Conservation (phyloP, 2,329 filamentous ascomycete species). For the Trichoderma sp. region DNA sequence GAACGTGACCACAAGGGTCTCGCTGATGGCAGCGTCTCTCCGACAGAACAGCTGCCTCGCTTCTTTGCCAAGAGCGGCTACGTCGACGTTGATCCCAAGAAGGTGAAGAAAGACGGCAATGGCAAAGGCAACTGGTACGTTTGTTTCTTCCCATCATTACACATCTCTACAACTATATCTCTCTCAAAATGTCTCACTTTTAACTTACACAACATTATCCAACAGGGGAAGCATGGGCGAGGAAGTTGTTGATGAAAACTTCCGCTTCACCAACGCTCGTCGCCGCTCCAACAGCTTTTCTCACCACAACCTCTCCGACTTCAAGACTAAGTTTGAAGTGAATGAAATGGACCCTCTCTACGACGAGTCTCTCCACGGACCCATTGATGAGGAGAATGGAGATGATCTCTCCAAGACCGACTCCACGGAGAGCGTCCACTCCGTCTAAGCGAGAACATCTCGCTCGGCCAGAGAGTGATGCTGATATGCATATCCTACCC, state of each 20-base stretch:
- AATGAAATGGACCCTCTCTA: conserved; percentile 90
- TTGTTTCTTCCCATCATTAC: background rate
- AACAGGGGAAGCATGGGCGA: conserved; percentile 80
- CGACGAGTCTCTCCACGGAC: conserved; percentile 81
- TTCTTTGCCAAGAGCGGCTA: conserved; percentile 91
- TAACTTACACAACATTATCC: background rate
- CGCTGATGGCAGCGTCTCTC: conserved; percentile 71
- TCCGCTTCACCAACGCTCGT: conserved; percentile 82
- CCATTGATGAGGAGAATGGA: conserved; percentile 58
- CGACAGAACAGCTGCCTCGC: conserved; percentile 78
- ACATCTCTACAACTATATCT: background rate
- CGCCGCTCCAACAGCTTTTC: conserved; percentile 89
- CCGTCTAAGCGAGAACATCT: conserved; percentile 44
- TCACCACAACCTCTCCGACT: conserved; percentile 69
- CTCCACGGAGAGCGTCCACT: conserved; percentile 63
- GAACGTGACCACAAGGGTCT: conserved; percentile 86
- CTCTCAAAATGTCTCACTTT: background rate
- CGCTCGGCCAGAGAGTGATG: conserved; percentile 23
- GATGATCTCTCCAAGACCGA: conserved; percentile 61
- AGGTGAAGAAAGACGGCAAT: conserved; percentile 94
- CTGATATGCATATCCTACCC: conserved; percentile 33
- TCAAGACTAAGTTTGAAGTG: conserved; percentile 97
- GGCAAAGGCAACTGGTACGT: conserved; percentile 93
- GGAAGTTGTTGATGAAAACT: conserved; percentile 81
- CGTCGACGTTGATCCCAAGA: conserved; percentile 81